Base-by-base conservation (phyloP, 768 basidiomycete species). In the Xerocomellus dryophilus region DNA sequence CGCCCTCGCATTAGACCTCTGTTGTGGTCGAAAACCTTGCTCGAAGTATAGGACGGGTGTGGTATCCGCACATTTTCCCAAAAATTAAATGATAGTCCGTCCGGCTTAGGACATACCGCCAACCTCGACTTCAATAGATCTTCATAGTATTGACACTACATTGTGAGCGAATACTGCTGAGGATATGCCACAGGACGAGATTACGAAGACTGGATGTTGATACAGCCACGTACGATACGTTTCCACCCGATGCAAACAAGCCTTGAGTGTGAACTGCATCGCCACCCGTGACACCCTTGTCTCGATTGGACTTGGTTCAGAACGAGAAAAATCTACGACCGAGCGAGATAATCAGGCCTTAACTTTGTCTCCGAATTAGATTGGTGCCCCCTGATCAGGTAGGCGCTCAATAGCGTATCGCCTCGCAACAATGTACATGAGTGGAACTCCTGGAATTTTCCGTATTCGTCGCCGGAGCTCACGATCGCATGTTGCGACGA, bases 401-500 rank as follows among this genome's bases (percentile, higher is more conserved):
- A 98, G 73, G 47, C 95, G 78, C 71, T 98, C 97, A 53, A 98
- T 94, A 31, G 95, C 93, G 66, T 98, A 99, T 66, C 88, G 80
- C 67, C 89, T 78, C 68, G 84, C 85, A 59, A 93, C 92, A 61
- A 99, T 97, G 69, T 98, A 98, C 96, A 98, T 98, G 57, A 99
- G 77, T 29, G 95, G 94, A 42, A 97, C 88, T 54, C 94, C 92
- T 32, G 91, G 91, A 36, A 93, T 81, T 71, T 97, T 93, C 39
- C 97, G 83, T 73, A 99, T 88, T 50, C 97, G 81, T 43, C 93
- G 78, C 29, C 97, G 83, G 29, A 99, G 81, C 66, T 98, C 95
- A 54, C 95, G 80, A 79, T 99, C 97, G 66, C 96, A 98, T 21
- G 97, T 98, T 5, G 97, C 97, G 40, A 99, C 95, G 59, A 99